Evolutionary conservation across 495 filamentous ascomycete genomes (phyloP), one percentile per base, ranked within the genome.

Genomic region (Aeminium ludgeri): DNA sequence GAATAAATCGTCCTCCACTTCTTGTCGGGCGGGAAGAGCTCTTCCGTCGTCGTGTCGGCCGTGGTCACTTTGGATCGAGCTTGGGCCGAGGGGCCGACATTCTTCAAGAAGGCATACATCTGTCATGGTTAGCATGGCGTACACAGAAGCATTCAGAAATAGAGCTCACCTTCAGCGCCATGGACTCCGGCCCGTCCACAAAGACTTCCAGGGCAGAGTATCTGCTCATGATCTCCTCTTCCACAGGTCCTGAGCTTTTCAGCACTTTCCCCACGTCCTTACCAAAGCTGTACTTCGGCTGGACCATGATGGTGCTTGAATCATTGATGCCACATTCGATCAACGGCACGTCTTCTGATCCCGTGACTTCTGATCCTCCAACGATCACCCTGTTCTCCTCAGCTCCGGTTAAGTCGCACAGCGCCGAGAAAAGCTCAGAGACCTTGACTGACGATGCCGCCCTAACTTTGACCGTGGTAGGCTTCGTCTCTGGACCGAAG

Each of bases 151-250:
- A 42, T 20, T 37, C 6, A 38, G 55, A 81, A 31, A 82, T 70
- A 55, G 89, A 73, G n/a, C 17, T n/a, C 27, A 31, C 25, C 34
- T 33, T 20, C 20, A 31, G 12, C 11, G 48, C 42, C 10, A 46
- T 12, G 2, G 12, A 8, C 10, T 20, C 34, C 17, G 43, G 38
- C 4, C 48, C 43, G 38, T 72, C 72, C 29, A 97, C 68, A 49
- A 87, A 76, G 13, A 73, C 70, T 65, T 87, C 93, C 7, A 97
- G 60, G 41, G 86, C 75, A 40, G 84, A 72, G 54, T 94, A 92
- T 58, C 92, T 82, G 41, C 77, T 72, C 41, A 92, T 59, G 16
- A 96, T 31, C 15, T 52, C 46, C 16, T 33, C 25, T 25, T 50
- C 48, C 16, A 50, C 38, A 1, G 43, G 38, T 28, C 48, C 39